Evolutionary conservation across 2,329 filamentous ascomycete species (phyloP).

Genomic region (Penicillium expansum): DNA sequence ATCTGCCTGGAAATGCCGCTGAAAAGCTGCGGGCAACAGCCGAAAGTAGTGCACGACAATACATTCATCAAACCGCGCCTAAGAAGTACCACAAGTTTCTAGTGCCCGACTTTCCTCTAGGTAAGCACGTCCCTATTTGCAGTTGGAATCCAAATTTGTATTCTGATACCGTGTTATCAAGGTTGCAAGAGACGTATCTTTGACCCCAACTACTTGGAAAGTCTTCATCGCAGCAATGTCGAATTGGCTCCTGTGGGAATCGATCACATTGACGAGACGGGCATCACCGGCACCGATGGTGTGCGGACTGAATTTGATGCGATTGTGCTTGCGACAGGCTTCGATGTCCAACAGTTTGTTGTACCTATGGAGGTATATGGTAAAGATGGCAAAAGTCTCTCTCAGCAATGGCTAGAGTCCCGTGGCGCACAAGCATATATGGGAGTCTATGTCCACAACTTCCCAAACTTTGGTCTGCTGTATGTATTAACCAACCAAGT

Average conservation of each 20-base stretch:
- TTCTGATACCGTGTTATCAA: not conserved
- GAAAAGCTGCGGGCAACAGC: conserved; percentile 10
- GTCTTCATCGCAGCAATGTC: not conserved
- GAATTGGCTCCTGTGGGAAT: not conserved
- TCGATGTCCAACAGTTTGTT: not conserved
- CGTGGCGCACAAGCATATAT: conserved; percentile 35
- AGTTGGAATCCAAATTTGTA: not conserved
- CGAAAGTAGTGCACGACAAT: conserved; percentile 19
- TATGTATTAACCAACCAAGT: not conserved
- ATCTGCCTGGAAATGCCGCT: conserved; percentile 16
- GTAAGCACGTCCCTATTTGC: not conserved
- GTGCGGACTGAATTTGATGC: not conserved
- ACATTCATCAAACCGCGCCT: conserved; percentile 21
- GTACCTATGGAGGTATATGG: not conserved
- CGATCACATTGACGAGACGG: conserved; percentile 6
- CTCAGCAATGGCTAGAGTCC: too few species aligned
- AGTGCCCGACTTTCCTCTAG: conserved; percentile 23
- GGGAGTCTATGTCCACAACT: conserved; percentile 26
- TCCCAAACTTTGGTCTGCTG: conserved; percentile 28
- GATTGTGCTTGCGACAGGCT: not conserved
- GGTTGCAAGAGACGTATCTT: not conserved
- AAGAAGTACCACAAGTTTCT: conserved; percentile 19
- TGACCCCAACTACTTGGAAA: not conserved
- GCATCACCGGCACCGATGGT: conserved; percentile 14
- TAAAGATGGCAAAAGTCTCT: not conserved